Conservation (phyloP, 2,329 filamentous ascomycete genomes). For the Alternaria sp. region DNA sequence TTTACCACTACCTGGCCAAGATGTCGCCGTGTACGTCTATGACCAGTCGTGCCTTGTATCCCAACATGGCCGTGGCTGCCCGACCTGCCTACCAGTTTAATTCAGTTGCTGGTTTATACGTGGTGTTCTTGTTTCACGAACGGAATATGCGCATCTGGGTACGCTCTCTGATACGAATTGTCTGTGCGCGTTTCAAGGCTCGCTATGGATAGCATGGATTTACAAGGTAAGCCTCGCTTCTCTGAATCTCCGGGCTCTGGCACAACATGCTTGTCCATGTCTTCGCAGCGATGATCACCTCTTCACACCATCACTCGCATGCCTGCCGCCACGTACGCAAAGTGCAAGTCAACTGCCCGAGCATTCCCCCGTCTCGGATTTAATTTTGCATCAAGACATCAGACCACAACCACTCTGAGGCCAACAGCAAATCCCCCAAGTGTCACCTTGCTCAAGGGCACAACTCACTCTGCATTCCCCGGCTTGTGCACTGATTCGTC, state of each 20-base stretch:
- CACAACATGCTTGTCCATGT: slow-evolving; percentile 9
- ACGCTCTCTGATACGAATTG: neutral
- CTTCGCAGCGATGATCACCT: slow-evolving; percentile 17
- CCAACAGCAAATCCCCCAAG: slow-evolving; percentile 1
- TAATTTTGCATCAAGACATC: neutral
- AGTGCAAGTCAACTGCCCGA: slow-evolving; percentile 5
- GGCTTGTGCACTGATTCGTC: slow-evolving; percentile 14
- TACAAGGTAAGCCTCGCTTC: slow-evolving; percentile 4
- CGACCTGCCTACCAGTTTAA: neutral
- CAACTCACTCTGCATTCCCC: slow-evolving; percentile 4
- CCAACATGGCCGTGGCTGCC: neutral
- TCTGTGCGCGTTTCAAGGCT: slow-evolving; percentile 1
- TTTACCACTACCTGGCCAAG: slow-evolving; percentile 1
- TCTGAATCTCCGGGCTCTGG: neutral
- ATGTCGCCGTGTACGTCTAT: slow-evolving; percentile 12
- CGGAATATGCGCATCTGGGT: neutral
- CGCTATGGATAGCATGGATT: neutral
- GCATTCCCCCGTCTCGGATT: slow-evolving; percentile 7
- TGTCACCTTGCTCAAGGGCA: slow-evolving; percentile 15
- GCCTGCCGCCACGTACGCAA: slow-evolving; percentile 20
- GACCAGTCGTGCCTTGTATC: slow-evolving; percentile 13
- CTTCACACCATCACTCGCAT: slow-evolving; percentile 15
- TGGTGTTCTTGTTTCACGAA: neutral
- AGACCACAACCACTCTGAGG: slow-evolving; percentile 9
- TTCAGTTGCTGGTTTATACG: neutral